Conservation (phyloP, 192 early-diverging fungal genomes). For the Backusella tarrabulga region DNA sequence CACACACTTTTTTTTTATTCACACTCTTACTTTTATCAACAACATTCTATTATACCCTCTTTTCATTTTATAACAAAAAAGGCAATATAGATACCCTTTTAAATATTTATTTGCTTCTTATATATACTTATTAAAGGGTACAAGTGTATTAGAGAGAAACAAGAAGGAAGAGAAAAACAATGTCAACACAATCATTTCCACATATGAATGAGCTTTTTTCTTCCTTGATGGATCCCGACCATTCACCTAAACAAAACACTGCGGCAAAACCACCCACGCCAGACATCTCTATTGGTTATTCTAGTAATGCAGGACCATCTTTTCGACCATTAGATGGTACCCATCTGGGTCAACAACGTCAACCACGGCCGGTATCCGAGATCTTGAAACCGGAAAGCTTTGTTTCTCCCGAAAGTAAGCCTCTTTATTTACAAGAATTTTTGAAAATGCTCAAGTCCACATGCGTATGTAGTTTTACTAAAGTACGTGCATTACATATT, state of each 20-base stretch:
- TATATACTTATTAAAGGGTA: background rate
- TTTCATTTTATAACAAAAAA: background rate
- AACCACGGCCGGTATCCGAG: conserved; percentile 33
- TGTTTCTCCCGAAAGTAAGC: conserved; percentile 33
- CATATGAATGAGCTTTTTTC: conserved; percentile 4
- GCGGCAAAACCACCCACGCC: background rate
- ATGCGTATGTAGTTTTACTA: background rate
- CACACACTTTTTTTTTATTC: background rate
- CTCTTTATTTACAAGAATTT: background rate
- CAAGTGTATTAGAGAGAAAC: background rate
- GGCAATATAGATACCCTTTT: conserved; percentile 1
- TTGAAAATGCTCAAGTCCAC: background rate
- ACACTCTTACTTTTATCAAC: background rate
- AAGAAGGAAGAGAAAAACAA: background rate
- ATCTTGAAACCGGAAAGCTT: conserved; percentile 30
- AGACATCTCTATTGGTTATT: background rate
- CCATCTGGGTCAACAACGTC: background rate
- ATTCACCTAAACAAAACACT: background rate
- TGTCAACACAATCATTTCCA: conserved; percentile 5
- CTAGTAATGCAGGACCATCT: background rate
- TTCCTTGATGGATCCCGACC: conserved; percentile 1
- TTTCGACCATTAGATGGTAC: background rate
- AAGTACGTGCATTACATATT: background rate
- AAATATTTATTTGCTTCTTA: background rate
- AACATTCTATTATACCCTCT: background rate